phyloP scores from a whole-genome alignment of 805 yeast species.

The Lachancea sp. region DNA sequence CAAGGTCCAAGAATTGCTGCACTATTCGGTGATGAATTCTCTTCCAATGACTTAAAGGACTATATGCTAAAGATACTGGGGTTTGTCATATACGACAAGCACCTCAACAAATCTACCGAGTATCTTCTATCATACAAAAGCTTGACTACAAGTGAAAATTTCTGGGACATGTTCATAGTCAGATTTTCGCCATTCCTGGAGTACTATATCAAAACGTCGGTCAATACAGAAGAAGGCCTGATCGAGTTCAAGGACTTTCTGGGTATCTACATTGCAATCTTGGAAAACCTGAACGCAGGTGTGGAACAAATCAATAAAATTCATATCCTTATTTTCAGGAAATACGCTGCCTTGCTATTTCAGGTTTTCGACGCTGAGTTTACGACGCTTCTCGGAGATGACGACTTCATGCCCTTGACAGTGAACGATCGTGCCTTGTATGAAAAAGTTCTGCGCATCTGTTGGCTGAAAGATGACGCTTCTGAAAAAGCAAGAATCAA shows the following conservation, averaged over 20 bases:
- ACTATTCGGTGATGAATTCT: slow-evolving; percentile 22
- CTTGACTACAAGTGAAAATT: slow-evolving; percentile 49
- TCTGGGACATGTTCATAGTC: slow-evolving; percentile 65
- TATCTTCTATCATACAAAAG: slow-evolving; percentile 56
- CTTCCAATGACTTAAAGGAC: slow-evolving; percentile 35
- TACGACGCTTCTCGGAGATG: slow-evolving; percentile 56
- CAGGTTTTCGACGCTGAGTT: slow-evolving; percentile 57
- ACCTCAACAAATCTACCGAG: slow-evolving; percentile 56
- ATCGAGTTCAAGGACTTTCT: slow-evolving; percentile 52
- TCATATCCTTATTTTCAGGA: slow-evolving; percentile 50
- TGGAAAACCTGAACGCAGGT: slow-evolving; percentile 65
- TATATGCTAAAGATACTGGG: slow-evolving; percentile 63
- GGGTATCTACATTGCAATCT: slow-evolving; percentile 66
- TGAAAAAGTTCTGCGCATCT: slow-evolving; percentile 53
- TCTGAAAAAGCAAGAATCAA: slow-evolving; percentile 25
- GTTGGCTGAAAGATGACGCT: slow-evolving; percentile 62
- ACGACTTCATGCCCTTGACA: slow-evolving; percentile 83
- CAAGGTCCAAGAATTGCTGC: slow-evolving; percentile 28
- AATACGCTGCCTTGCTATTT: slow-evolving; percentile 51
- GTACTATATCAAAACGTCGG: slow-evolving; percentile 39
- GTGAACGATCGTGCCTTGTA: slow-evolving; percentile 55
- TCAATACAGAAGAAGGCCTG: slow-evolving; percentile 40
- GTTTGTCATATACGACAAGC: slow-evolving; percentile 69
- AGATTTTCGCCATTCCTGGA: slow-evolving; percentile 55
- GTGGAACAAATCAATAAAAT: slow-evolving; percentile 56